Evolutionary conservation across 371 early-diverging fungal species (phyloP), one percentile per base, ranked within the genome.

Genomic region (Saksenaea oblongispora): DNA sequence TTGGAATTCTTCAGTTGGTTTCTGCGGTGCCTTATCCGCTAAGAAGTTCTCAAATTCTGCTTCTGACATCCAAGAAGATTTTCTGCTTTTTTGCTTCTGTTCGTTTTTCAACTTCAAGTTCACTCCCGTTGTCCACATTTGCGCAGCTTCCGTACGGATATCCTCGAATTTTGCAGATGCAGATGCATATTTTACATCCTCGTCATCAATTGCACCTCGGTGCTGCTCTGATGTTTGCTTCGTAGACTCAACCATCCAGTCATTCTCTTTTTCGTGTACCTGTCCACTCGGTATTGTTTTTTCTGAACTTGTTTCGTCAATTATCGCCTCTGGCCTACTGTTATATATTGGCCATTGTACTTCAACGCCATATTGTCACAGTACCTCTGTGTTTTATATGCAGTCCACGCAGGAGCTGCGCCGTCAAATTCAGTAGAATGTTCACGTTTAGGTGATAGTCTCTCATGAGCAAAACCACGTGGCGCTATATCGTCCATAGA

Each of bases 111-210:
- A 34, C 15, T 66, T 51, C 2, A 78, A 26, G 59, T 78, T 74
- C 0, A 78, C 61, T 1, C 79, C 79, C 18, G 57, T 63, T 1
- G 47, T 59, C 79, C 79, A 78, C 3, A 58, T 65, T 14, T 67
- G 58, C 3, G 62, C 60, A 0, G 79, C 79, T 47, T 69, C 61
- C 15, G 58, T 36, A 37, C 66, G 61, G 1, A 78, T 24, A 37
- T 71, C 73, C 22, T 78, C 79, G 47, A 78, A 78, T 17, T 53
- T 54, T 4, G 35, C 28, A 4, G 37, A 14, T 3, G 31, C 56
- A 17, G 65, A 55, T 24, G 62, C 51, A 28, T 55, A 41, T 42
- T 72, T 69, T 3, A 71, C 65, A 27, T 61, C 58, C 1, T 59
- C 54, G 18, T 54, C 34, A 22, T 53, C 17, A 22, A 22, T 22